Evolutionary conservation across 306 rosid species (phyloP), one percentile per base, ranked within the genome.

Genomic region (Rosa chinensis): DNA sequence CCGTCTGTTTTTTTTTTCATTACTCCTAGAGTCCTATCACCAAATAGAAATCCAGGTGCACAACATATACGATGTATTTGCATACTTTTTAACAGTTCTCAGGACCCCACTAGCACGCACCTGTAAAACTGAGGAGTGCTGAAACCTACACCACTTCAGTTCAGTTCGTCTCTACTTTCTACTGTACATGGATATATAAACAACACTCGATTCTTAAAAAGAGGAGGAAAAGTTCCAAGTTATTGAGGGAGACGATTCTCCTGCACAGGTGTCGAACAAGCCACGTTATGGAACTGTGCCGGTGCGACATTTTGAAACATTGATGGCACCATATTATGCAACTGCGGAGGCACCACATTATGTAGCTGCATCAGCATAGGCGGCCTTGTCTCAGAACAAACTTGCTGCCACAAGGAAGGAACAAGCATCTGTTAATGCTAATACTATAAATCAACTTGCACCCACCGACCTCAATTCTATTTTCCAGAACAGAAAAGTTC

Each of bases 271-370:
- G 72, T 10, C 1, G 23, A 37, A 66, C 76, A 55, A 13, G 40
- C 55, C 77, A 39, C 55, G 23, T 55, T 69, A 37, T 70, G 76
- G 73, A 70, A 63, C 73, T 81, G 84, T 47, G 66, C 45, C 16
- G 66, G 77, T 59, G 72, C 80, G 59, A 81, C 77, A 58, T 49
- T 70, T 21, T 59, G 80, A 70, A 81, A 81, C 77, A 81, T 70
- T 37, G 73, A 43, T 1, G 84, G 74, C 25, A 78, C 67, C 67
- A 42, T 13, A 23, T 59, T 70, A 59, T 70, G 84, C 48, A 81
- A 61, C 80, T 76, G 82, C 4, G 40, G 37, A 25, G 71, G 77
- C 69, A 44, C 61, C 61, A 59, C 82, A 59, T 70, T 71, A 48
- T 70, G 71, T 32, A 47, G 20, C 21, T 59, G 72, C 80, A 69